A percentile compares a stretch with the other conserved stretches of the same genome.
These are phyloP conservation scores for Avena sativa DNA, from an alignment of 176 grass and related monocot species.

Conservation along the genomic window DNA sequence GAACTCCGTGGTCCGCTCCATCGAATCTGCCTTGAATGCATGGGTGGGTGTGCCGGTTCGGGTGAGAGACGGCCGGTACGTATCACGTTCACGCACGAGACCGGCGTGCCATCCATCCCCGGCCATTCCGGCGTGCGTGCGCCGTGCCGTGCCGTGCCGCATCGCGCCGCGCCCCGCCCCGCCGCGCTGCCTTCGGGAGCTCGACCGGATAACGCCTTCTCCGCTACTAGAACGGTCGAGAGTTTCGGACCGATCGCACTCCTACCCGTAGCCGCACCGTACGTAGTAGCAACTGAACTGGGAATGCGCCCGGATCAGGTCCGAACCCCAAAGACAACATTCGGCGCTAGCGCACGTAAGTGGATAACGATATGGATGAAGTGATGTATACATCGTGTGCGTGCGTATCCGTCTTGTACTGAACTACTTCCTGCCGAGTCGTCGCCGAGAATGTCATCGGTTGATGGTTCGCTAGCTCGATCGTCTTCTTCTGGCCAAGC, in stretches of 20 bases:
- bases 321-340: not conserved
- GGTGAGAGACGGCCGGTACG: not conserved
- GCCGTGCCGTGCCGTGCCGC: not conserved
- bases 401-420: not conserved
- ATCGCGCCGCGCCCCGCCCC: not conserved
- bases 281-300: not conserved
- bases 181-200: not conserved
- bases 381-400: not conserved
- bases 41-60: slow-evolving; percentile 13
- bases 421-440: not conserved
- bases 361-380: not conserved
- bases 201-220: not conserved
- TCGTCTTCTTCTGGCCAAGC: not conserved
- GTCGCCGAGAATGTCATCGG: not conserved
- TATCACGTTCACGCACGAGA: not conserved
- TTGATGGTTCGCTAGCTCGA: not conserved
- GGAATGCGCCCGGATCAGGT: not conserved
- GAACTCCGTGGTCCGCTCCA: slow-evolving; percentile 17
- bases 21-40: slow-evolving; percentile 13
- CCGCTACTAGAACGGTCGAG: not conserved
- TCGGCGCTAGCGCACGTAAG: too few relatives aligned
- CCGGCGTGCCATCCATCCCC: not conserved
- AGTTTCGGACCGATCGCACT: not conserved
- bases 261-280: not conserved
- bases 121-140: slow-evolving; percentile 11